phyloP scores from a whole-genome alignment of 805 yeast species.

The Komagataella populi region DNA sequence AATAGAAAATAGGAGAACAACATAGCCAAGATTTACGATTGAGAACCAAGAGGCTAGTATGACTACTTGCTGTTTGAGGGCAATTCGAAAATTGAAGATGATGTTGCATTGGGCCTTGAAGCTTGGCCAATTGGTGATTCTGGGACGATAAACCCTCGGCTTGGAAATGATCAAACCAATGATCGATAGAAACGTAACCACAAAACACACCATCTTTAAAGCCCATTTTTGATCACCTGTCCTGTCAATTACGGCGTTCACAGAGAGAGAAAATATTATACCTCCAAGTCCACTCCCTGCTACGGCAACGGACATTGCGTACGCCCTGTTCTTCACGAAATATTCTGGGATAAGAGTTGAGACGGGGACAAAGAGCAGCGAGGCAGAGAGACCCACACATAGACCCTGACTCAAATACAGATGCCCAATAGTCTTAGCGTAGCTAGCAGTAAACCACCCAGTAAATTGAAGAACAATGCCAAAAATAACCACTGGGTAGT shows the following conservation, averaged over 20 bases:
- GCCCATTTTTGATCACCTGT: slow-evolving; percentile 30
- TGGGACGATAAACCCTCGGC: slow-evolving; percentile 6
- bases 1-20: slow-evolving; percentile 29
- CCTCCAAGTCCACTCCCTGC: slow-evolving; percentile 32
- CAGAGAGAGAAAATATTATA: slow-evolving; percentile 18
- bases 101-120: slow-evolving; percentile 5
- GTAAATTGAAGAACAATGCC: slow-evolving; percentile 29
- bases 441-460: slow-evolving; percentile 39
- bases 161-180: slow-evolving; percentile 31
- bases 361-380: slow-evolving; percentile 37
- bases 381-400: slow-evolving; percentile 34
- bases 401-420: slow-evolving; percentile 39
- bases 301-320: slow-evolving; percentile 23
- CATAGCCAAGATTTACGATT: slow-evolving; percentile 24
- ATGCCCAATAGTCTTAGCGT: slow-evolving; percentile 33
- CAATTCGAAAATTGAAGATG: slow-evolving; percentile 7
- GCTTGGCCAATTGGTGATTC: slow-evolving; percentile 4
- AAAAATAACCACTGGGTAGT: slow-evolving; percentile 26
- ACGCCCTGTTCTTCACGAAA: slow-evolving; percentile 33
- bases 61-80: slow-evolving; percentile 7
- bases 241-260: slow-evolving; percentile 21
- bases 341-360: slow-evolving; percentile 36
- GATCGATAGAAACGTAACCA: slow-evolving; percentile 21
- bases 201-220: slow-evolving; percentile 25
- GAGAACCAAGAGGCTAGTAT: slow-evolving; percentile 15